Evolutionary conservation across 371 early-diverging fungal species (phyloP).

Genomic region (Rhizomucor pusillus): DNA sequence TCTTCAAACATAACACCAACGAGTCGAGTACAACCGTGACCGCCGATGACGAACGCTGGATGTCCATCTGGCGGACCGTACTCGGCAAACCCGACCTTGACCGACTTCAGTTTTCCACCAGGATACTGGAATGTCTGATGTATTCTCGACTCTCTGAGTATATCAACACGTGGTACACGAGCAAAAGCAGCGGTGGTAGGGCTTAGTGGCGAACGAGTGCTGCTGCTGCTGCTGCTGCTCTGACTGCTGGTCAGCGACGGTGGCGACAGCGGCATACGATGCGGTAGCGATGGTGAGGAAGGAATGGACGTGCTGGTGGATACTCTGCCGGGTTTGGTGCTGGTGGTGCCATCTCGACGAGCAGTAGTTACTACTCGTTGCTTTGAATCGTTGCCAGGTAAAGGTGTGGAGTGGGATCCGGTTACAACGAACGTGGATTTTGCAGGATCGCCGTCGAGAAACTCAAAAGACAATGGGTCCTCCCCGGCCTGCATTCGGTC

Average conservation of each 20-base stretch:
- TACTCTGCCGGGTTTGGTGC: too few relatives aligned
- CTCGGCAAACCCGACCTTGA: conserved; percentile 46
- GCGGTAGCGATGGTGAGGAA: conserved; percentile 2
- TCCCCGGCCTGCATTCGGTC: too few relatives aligned
- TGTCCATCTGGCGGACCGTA: conserved; percentile 35
- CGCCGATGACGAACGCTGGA: conserved; percentile 48
- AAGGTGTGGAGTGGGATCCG: conserved; percentile 14
- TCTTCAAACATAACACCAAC: conserved; percentile 56
- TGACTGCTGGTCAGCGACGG: too few relatives aligned
- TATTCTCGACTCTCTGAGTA: conserved; percentile 33
- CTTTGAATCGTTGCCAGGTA: conserved; percentile 3
- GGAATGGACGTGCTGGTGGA: neutral
- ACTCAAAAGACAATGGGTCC: neutral
- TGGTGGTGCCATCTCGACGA: too few relatives aligned
- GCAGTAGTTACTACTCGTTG: too few relatives aligned
- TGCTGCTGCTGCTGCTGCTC: too few relatives aligned
- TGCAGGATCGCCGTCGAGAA: conserved; percentile 6
- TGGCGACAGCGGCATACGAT: neutral
- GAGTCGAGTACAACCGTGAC: conserved; percentile 44
- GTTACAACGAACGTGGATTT: neutral
- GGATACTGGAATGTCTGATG: conserved; percentile 43
- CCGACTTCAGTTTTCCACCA: conserved; percentile 20
- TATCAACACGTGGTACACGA: conserved; percentile 21
- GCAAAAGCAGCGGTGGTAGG: too few relatives aligned
- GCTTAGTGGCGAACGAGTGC: too few relatives aligned